These are phyloP conservation scores for Bisporella sp. DNA, from an alignment of 2,329 filamentous ascomycete genomes.

Conservation along the genomic window DNA sequence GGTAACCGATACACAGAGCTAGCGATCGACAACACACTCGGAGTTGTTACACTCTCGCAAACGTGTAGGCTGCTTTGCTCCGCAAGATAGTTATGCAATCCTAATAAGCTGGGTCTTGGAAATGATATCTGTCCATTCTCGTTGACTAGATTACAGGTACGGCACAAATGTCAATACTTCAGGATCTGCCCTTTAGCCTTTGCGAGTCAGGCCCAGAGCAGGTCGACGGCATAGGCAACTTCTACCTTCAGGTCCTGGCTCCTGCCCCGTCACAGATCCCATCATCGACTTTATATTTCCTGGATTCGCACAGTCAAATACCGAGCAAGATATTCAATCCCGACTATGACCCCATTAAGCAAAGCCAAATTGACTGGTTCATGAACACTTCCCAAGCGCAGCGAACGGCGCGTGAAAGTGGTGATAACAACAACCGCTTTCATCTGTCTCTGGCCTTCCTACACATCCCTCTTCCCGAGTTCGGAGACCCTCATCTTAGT, in stretches of 20 bases:
- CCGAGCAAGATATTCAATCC: constrained; percentile 76
- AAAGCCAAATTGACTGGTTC: constrained; percentile 90
- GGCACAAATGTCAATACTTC: constrained; percentile 75
- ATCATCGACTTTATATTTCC: constrained; percentile 81
- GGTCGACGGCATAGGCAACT: constrained; percentile 87
- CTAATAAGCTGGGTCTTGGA: constrained; percentile 14
- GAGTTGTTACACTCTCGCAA: constrained; percentile 14
- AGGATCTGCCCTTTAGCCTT: constrained; percentile 79
- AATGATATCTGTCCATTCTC: constrained; percentile 20
- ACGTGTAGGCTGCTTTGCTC: constrained; percentile 3
- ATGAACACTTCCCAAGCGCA: constrained; percentile 59
- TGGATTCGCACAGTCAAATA: constrained; percentile 86
- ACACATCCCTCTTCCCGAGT: constrained; percentile 90
- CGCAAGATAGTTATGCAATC: constrained; percentile 13
- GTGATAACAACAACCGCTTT: constrained; percentile 50
- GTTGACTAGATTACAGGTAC: constrained; percentile 30
- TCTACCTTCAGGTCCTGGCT: constrained; percentile 79
- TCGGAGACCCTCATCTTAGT: constrained; percentile 51
- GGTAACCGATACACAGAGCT: constrained; percentile 15
- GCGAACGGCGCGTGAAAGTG: constrained; percentile 65
- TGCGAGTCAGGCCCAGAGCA: constrained; percentile 71
- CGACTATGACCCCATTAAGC: constrained; percentile 93
- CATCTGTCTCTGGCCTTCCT: constrained; percentile 95
- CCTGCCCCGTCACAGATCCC: constrained; percentile 72
- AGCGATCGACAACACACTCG: constrained; percentile 14